These are phyloP conservation scores for Mediolabrus comicus DNA, from an alignment of 108 stramenopile genomes.

Conservation along the genomic window DNA sequence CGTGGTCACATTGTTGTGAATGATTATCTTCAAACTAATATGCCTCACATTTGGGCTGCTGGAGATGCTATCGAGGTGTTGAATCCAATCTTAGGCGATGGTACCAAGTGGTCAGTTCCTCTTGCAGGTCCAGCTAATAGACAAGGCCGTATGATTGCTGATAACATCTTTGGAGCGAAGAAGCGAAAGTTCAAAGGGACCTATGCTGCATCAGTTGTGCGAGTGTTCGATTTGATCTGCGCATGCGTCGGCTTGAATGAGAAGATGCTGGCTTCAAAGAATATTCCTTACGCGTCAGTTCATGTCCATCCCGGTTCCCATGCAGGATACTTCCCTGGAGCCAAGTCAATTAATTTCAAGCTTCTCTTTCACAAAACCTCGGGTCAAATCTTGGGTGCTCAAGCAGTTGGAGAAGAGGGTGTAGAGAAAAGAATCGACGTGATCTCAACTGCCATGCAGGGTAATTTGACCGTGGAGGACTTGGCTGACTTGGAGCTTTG, in stretches of 20 bases:
- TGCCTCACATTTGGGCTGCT: conserved; percentile 60
- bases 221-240: conserved; percentile 58
- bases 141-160: conserved; percentile 70
- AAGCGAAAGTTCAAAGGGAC: conserved; percentile 67
- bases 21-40: conserved; percentile 52
- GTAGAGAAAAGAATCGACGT: conserved; percentile 76
- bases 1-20: conserved; percentile 64
- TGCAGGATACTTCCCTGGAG: conserved; percentile 68
- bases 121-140: conserved; percentile 75
- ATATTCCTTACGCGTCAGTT: conserved; percentile 49
- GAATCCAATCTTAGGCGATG: conserved; percentile 52
- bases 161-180: conserved; percentile 54
- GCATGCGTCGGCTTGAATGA: conserved; percentile 74
- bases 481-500: conserved; percentile 67
- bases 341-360: conserved; percentile 61
- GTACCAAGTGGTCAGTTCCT: conserved; percentile 66
- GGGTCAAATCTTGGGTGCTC: conserved; percentile 66
- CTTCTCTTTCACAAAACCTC: conserved; percentile 51
- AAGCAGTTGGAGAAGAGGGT: conserved; percentile 72
- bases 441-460: conserved; percentile 73
- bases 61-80: conserved; percentile 66
- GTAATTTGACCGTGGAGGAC: conserved; percentile 51
- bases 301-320: conserved; percentile 69
- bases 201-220: conserved; percentile 62
- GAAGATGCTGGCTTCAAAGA: conserved; percentile 52